Base-by-base conservation (phyloP, 2,329 filamentous ascomycete species). In the Phaeoacremonium minimum region DNA sequence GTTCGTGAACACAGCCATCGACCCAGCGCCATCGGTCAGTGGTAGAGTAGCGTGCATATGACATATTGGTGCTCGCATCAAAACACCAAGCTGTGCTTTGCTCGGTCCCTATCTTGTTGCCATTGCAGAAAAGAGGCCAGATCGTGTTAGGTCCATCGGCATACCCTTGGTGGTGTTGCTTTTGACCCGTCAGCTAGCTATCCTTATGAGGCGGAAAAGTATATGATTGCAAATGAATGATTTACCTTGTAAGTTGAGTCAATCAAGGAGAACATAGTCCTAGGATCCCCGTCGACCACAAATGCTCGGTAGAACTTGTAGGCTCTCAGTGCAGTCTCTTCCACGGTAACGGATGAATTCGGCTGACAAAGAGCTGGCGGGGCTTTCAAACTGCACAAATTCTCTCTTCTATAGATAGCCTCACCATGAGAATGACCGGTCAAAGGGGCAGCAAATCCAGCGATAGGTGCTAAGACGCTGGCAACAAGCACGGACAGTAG, bases 261-360 rank as follows among this genome's bases (percentile, higher is more conserved):
- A 15, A 64, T 64, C 26, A 61, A 47, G 4, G 61, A 63, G 38
- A 64, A 64, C 61, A 64, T 64, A 19, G 47, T 61, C 36, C 51
- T 47, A 1, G 61, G 58, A 32, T 63, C 56, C 3, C 61, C 61
- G 32, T 64, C 61, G 4, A 61, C 57, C 4, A 64, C 57, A 34
- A 64, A 64, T 2, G 61, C 57, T 16, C 60, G 57, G 36, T 64
- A 64, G 50, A 64, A 64, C 32, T 60, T 44, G 48, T 64, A 64
- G 3, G 61, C 61, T 22, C 60, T 44, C 36, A 50, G 41, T 2
- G 61, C 61, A 12, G 59, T 63, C 49, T 63, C 56, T 38, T 59
- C 60, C 9, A 60, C 51, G 4, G 58, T 57, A 13, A 61, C 43
- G 4, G 52, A 47, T 2, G 52, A 15, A 31, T 62, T 48, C 4